phyloP scores from a whole-genome alignment of 306 rosid species.

The Acacia confusa region DNA sequence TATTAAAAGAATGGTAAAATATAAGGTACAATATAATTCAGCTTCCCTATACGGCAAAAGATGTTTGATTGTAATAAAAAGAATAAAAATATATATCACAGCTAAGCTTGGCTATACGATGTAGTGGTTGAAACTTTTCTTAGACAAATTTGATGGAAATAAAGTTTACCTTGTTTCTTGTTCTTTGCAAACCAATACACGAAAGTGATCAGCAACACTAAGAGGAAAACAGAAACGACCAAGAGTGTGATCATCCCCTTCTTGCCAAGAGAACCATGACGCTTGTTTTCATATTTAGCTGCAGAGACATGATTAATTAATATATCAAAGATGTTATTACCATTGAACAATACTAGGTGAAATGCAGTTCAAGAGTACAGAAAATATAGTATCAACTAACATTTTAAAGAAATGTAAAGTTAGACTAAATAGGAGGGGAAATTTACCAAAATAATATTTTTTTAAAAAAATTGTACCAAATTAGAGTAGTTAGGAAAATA shows the following conservation, averaged over 20 bases:
- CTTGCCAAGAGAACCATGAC: slow-evolving; percentile 40
- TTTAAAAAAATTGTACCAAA: no score
- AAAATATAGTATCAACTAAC: no score
- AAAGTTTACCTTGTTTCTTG: not conserved
- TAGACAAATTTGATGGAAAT: not conserved
- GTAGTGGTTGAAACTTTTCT: no score
- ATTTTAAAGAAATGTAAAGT: no score
- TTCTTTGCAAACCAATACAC: slow-evolving; percentile 21
- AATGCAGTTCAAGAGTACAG: not conserved
- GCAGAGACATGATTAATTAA: slow-evolving; percentile 6
- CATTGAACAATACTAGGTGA: not conserved
- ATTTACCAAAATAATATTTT: no score
- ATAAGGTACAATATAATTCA: not conserved
- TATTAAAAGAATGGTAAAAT: not conserved
- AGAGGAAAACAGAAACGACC: not conserved
- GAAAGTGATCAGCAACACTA: not conserved
- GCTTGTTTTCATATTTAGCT: slow-evolving; percentile 39
- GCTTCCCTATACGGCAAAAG: not conserved
- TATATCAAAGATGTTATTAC: not conserved
- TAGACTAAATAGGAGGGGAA: no score
- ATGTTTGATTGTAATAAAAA: no score
- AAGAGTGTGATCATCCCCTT: slow-evolving; percentile 36
- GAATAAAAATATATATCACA: not conserved
- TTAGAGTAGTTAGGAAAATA: no score
- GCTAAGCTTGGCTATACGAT: not conserved